These are phyloP conservation scores for Lasiodiplodia sp. DNA, from an alignment of 2,329 filamentous ascomycete genomes.

Conservation along the genomic window DNA sequence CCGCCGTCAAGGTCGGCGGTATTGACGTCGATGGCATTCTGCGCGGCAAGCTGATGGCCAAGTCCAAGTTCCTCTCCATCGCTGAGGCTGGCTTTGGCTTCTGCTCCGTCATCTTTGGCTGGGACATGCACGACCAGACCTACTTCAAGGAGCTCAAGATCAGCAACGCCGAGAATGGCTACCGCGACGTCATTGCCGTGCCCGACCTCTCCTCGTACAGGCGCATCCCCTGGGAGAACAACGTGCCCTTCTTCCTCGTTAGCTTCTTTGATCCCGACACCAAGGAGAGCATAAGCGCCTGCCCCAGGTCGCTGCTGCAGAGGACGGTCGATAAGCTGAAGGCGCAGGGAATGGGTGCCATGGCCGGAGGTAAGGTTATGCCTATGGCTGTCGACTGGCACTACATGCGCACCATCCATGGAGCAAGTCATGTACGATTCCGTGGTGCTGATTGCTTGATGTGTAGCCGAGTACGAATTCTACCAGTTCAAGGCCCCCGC, in stretches of 20 bases:
- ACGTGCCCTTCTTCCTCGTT: constrained; percentile 85
- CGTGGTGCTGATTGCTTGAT: constrained; percentile 35
- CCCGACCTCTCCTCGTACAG: constrained; percentile 80
- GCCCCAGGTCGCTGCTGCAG: constrained; percentile 78
- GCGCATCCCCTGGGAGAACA: constrained; percentile 88
- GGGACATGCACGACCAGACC: constrained; percentile 96
- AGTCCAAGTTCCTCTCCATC: constrained; percentile 89
- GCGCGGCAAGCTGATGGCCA: constrained; percentile 89
- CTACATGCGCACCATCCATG: neutral
- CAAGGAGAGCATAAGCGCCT: constrained; percentile 73
- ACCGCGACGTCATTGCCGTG: constrained; percentile 82
- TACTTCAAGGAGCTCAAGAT: constrained; percentile 86
- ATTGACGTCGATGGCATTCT: constrained; percentile 87
- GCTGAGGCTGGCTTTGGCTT: constrained; percentile 86
- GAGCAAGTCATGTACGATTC: neutral
- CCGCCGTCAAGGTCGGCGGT: constrained; percentile 85
- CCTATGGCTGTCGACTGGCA: neutral
- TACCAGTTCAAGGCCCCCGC: constrained; percentile 82
- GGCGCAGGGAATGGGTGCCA: constrained; percentile 75
- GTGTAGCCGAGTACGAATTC: constrained; percentile 91
- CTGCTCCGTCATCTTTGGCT: constrained; percentile 93
- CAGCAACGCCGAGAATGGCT: constrained; percentile 90
- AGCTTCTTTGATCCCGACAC: constrained; percentile 85
- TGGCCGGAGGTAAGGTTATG: constrained; percentile 79
- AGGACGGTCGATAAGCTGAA: constrained; percentile 72